Evolutionary conservation across 352 stramenopile species (phyloP), one percentile per base, ranked within the genome.

Genomic region (Globisporangium middletonii): DNA sequence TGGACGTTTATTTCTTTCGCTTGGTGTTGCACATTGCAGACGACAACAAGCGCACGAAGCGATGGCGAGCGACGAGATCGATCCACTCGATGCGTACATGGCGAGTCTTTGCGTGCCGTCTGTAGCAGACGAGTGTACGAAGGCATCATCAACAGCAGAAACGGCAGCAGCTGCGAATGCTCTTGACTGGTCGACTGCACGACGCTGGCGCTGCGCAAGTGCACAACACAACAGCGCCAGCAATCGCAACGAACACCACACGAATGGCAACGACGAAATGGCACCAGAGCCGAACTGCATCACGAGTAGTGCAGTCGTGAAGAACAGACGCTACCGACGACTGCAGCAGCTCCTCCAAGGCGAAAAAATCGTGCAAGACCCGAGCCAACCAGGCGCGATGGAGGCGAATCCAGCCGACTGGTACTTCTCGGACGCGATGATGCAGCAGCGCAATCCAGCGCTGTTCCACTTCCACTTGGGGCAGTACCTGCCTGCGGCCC

Each of bases 381-480:
- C 46, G 18, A 59, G 50, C 8, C 58, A 54, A 37, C 50, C 58
- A 1, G 52, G 50, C 0, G 50, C 54, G 16, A 50, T 51, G 38
- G 49, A 54, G 42, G 23, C 23, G n/a, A 58, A 62, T 30, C 61
- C 64, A 6, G 61, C 64, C 19, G 72, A 84, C 57, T 64, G 57
- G 43, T 94, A 88, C 63, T 94, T 94, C 58, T 92, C 82, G 9
- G 82, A 92, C 60, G 71, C 72, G 26, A 79, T 75, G 63, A 94
- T 94, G 79, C 79, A 94, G 65, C 73, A 86, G 57, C 80, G 84
- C 33, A 88, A 68, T 58, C 84, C 84, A 1, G 82, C 80, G 52
- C 61, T 94, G n/a, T 94, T 88, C 53, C 80, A 94, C 62, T 83
- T 94, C 53, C 79, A 92, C 55, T 58, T 94, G 26, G 84, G 84